These are phyloP conservation scores for Knoxia roxburghii DNA, from an alignment of 257 asterid genomes.

Conservation along the genomic window DNA sequence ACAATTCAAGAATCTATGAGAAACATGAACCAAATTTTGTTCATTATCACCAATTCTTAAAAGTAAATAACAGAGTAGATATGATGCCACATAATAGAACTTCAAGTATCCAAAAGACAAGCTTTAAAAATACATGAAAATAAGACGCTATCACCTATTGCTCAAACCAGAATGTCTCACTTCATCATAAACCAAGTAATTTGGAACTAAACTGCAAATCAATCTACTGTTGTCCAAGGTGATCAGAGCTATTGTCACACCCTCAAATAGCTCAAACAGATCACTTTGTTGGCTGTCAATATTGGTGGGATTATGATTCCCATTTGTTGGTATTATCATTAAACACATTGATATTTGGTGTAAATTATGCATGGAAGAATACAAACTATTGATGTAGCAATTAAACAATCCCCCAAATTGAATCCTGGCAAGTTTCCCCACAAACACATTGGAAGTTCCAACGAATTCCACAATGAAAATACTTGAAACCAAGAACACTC, in stretches of 20 bases:
- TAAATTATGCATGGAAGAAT: too few species aligned
- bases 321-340: too few species aligned
- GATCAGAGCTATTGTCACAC: neutral
- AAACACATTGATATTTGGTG: too few species aligned
- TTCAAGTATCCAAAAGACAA: neutral
- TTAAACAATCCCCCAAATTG: neutral
- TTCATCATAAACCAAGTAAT: neutral
- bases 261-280: constrained; percentile 3
- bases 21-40: neutral
- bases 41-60: neutral
- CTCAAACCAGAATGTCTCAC: neutral
- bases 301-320: too few species aligned
- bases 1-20: constrained; percentile 8
- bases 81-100: neutral
- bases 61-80: neutral
- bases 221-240: neutral
- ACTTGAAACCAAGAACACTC: neutral
- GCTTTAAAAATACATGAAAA: neutral
- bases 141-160: constrained; percentile 1
- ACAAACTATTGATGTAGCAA: too few species aligned
- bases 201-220: constrained; percentile 1
- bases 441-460: neutral
- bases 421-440: neutral
- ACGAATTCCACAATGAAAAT: too few species aligned
- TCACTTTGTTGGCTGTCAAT: too few species aligned